Evolutionary conservation across 192 early-diverging fungal genomes (phyloP).

Genomic region (Backusella westeae): DNA sequence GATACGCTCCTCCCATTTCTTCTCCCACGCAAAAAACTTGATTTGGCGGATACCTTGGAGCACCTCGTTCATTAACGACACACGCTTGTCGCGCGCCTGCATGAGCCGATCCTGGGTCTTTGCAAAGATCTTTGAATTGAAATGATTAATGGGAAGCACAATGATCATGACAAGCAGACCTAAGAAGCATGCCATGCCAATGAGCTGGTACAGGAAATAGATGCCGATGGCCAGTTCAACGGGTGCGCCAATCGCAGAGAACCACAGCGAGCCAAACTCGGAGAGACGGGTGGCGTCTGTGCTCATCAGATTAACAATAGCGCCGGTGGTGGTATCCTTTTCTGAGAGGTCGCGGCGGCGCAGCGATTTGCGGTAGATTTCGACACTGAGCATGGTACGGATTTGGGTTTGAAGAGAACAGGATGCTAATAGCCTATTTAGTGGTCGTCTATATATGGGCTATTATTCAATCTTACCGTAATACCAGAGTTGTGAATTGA

Average conservation of each 20-base stretch:
- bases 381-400: constrained; percentile 38
- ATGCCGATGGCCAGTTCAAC: constrained; percentile 63
- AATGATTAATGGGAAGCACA: constrained; percentile 40
- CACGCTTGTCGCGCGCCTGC: constrained; percentile 71
- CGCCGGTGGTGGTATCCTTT: constrained; percentile 45
- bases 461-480: constrained; percentile 12
- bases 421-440: background rate
- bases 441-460: background rate
- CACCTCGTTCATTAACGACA: constrained; percentile 56
- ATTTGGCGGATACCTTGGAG: constrained; percentile 89
- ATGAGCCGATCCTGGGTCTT: constrained; percentile 56
- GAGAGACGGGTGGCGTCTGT: constrained; percentile 65
- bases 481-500: constrained; percentile 26
- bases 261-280: constrained; percentile 48
- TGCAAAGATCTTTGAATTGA: constrained; percentile 30
- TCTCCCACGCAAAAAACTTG: constrained; percentile 85
- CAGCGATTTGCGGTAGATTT: constrained; percentile 68
- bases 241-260: constrained; percentile 54
- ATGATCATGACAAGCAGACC: constrained; percentile 63
- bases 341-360: constrained; percentile 44
- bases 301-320: constrained; percentile 72
- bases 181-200: constrained; percentile 77
- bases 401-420: constrained; percentile 29
- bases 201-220: constrained; percentile 68
- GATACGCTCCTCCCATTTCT: constrained; percentile 45